Conservation (phyloP, 305 asterid genomes). For the Rubia tinctorum region DNA sequence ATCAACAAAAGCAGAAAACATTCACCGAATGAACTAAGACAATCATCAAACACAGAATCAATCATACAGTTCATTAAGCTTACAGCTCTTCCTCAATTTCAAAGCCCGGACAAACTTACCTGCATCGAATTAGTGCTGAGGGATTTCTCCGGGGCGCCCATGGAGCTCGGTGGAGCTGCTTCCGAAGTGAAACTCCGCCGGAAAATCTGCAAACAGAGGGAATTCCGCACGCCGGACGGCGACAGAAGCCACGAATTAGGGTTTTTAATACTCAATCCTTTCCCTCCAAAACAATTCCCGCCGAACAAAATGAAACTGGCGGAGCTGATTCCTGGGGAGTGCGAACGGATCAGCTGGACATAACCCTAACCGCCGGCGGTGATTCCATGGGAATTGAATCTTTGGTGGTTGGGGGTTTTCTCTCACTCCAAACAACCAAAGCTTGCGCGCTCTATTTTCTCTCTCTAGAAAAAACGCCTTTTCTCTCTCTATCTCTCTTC, state of each 20-base stretch:
- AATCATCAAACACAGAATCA: neutral
- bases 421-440: slow-evolving; percentile 24
- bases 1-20: neutral
- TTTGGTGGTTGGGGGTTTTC: slow-evolving; percentile 14
- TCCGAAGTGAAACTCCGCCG: slow-evolving; percentile 31
- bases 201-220: slow-evolving; percentile 19
- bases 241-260: slow-evolving; percentile 40
- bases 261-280: slow-evolving; percentile 32
- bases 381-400: slow-evolving; percentile 17
- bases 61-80: neutral
- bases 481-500: slow-evolving; percentile 3
- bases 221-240: slow-evolving; percentile 23
- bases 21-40: neutral
- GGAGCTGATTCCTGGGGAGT: neutral
- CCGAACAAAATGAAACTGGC: neutral
- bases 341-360: slow-evolving; percentile 28
- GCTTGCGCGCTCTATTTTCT: slow-evolving; percentile 20
- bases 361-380: slow-evolving; percentile 67
- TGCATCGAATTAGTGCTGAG: slow-evolving; percentile 66
- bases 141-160: slow-evolving; percentile 83
- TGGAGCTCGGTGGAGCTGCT: slow-evolving; percentile 20
- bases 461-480: slow-evolving; percentile 17
- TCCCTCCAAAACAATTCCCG: slow-evolving; percentile 11
- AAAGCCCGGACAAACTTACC: slow-evolving; percentile 26
- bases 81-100: neutral